phyloP scores from a whole-genome alignment of 1,139 yeast species.

The Protomyces lactucae-debilis region DNA sequence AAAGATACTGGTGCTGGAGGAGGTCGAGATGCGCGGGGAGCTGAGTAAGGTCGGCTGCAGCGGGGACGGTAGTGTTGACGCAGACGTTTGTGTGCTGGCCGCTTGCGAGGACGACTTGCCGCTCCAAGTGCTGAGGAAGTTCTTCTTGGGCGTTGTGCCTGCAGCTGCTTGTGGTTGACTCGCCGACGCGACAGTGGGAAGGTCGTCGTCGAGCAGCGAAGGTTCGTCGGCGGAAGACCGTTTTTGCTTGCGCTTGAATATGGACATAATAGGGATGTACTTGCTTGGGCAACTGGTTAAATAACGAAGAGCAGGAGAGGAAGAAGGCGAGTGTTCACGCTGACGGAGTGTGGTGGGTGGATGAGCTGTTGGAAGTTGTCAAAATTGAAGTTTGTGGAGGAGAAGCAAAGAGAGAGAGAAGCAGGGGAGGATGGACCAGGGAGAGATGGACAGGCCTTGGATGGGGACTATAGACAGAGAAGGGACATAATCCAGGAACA shows the following conservation, averaged over 20 bases:
- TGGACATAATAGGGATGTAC: background rate
- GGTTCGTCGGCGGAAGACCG: constrained; percentile 1
- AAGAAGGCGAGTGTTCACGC: background rate
- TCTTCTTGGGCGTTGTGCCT: background rate
- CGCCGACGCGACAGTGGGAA: background rate
- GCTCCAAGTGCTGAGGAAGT: background rate
- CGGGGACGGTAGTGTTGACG: constrained; percentile 1
- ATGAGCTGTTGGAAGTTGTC: background rate
- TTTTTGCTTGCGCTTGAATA: constrained; percentile 22
- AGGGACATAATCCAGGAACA: background rate
- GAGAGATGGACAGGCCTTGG: too few relatives aligned
- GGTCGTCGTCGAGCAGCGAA: constrained; percentile 7
- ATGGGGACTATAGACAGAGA: background rate
- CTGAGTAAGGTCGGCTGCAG: constrained; percentile 3
- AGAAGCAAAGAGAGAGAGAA: background rate
- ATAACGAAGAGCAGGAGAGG: background rate
- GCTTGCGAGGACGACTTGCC: background rate
- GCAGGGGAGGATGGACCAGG: too few relatives aligned
- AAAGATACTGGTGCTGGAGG: constrained; percentile 18
- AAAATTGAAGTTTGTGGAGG: background rate
- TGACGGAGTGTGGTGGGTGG: background rate
- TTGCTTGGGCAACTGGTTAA: background rate
- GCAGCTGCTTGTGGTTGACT: background rate
- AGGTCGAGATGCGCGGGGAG: constrained; percentile 17
- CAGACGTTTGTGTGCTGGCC: background rate